phyloP scores from a whole-genome alignment of 78 protist species.

The Dictyostelium brefeldianum region DNA sequence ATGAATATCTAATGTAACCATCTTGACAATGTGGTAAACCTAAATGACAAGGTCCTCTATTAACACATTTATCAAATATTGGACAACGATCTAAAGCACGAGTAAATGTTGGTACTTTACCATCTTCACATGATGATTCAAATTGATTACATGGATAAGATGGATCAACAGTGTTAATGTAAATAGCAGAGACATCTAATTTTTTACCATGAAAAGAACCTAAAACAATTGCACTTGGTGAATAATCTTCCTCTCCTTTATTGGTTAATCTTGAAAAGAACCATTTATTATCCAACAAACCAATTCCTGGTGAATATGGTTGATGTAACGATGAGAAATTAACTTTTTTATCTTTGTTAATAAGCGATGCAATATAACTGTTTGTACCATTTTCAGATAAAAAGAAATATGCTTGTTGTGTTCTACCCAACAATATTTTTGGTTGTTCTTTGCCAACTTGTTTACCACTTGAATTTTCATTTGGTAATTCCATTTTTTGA shows the following conservation, averaged over 20 bases:
- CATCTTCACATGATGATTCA: background rate
- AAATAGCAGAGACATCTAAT: background rate
- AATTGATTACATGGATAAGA: background rate
- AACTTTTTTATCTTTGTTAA: background rate
- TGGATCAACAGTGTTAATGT: background rate
- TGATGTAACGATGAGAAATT: background rate
- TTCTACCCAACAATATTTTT: background rate
- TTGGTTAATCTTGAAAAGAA: conserved; percentile 4
- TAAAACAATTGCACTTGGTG: background rate
- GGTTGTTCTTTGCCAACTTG: background rate
- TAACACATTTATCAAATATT: background rate
- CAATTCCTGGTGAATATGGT: background rate
- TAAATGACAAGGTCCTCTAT: background rate
- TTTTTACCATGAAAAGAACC: background rate
- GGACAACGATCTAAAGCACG: background rate
- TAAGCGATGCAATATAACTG: background rate
- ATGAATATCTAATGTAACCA: background rate
- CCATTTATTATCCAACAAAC: conserved; percentile 3
- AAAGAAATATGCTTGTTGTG: background rate
- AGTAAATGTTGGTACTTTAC: background rate
- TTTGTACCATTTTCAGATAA: background rate
- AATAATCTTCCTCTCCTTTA: background rate
- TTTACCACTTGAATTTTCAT: background rate
- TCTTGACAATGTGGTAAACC: background rate
- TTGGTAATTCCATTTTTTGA: conserved; percentile 1